Conservation (phyloP, 73 alveolate species). For the Blepharisma stoltei region DNA sequence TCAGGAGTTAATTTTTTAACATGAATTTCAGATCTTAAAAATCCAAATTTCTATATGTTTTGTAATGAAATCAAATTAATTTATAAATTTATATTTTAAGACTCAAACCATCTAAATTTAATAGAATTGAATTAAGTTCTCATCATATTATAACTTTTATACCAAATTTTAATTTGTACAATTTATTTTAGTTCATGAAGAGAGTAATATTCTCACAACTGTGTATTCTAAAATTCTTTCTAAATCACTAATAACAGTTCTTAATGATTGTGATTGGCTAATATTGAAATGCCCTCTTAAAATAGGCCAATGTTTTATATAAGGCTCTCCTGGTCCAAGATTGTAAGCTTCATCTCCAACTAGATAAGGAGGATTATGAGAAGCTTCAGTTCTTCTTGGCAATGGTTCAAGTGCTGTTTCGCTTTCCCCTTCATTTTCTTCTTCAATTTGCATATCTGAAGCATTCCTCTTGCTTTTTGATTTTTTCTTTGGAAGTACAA, state of each 20-base stretch:
- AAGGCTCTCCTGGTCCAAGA: conserved; percentile 16
- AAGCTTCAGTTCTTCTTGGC: conserved; percentile 56
- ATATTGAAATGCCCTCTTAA: conserved; percentile 61
- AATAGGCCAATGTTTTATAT: conserved; percentile 57
- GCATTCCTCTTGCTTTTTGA: conserved; percentile 52
- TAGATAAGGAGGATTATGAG: conserved; percentile 49
- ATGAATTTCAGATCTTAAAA: too few relatives aligned
- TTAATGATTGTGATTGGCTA: conserved; percentile 10
- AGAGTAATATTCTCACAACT: conserved; percentile 14
- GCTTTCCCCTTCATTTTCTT: conserved; percentile 64
- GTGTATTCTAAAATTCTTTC: conserved; percentile 29
- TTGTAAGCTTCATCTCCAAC: conserved; percentile 27
- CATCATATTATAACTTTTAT: too few relatives aligned
- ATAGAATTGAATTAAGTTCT: too few relatives aligned
- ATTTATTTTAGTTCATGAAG: too few relatives aligned
- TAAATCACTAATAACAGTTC: conserved; percentile 22
- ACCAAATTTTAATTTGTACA: too few relatives aligned
- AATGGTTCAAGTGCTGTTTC: conserved; percentile 32
- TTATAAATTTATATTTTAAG: too few relatives aligned
- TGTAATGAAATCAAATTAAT: too few relatives aligned
- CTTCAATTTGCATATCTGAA: conserved; percentile 45
- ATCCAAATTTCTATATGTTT: too few relatives aligned
- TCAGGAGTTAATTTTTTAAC: too few relatives aligned
- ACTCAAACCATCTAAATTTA: too few relatives aligned
- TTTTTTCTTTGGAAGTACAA: conserved; percentile 46